Evolutionary conservation across 129 eudicot genomes (phyloP), one percentile per base, ranked within the genome.

Genomic region (Saussurea involucrata): DNA sequence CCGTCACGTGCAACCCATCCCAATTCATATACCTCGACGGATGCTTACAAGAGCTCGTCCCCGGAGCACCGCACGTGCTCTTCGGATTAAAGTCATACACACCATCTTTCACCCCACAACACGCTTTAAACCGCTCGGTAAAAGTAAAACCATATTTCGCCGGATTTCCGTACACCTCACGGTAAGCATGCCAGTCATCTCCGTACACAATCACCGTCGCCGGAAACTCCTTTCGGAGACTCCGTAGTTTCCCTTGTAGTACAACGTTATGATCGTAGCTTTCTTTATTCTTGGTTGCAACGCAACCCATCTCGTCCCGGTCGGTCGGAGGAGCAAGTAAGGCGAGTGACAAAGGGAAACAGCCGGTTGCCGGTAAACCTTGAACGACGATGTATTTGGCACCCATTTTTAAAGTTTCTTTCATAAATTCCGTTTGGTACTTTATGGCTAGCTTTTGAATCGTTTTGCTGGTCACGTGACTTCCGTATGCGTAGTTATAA

Each of bases 1-100:
- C 76, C 0, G 88, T 80, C 6, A 80, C 66, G 22, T 84, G 88
- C 57, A 84, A 76, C 20, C 88, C 88, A 32, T 84, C 88, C 88
- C 88, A 84, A 6, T 29, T 76, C 79, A 72, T 67, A 28, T 80
- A 80, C 63, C 29, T 4, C 1, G 73, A 60, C 8, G 88, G 88
- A 74, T 84, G 37, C 36, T 61, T 58, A 28, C 88, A 84, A 5
- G 80, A 18, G 11, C 12, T 57, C 7, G 85, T 36, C 13, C 72
- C 60, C 1, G 76, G 57, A 0, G 88, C 76, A 0, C 83, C 88
- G 55, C 88, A 84, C 22, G 82, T 78, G 3, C 37, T 3, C 64
- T 0, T 1, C 10, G 29, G 18, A 24, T 63, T 46, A 11, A 73
- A 80, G 22, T 37, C 63, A 10, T 34, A 24, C 2, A 15, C 82